These are phyloP conservation scores for Anthracocystis setariae DNA, from an alignment of 1,284 basidiomycete species.

Conservation along the genomic window DNA sequence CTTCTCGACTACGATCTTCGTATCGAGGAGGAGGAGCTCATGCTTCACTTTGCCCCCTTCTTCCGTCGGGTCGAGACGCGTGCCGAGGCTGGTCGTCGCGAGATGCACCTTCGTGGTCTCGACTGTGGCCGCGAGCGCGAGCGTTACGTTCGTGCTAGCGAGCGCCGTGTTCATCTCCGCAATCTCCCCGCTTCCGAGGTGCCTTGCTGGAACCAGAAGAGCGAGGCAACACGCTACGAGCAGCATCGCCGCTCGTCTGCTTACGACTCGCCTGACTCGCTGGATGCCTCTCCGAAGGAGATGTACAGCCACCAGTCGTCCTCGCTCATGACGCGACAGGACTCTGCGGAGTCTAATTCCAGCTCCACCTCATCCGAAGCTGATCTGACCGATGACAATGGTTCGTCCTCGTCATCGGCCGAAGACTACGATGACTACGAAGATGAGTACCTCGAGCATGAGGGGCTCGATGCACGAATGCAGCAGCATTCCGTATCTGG, in stretches of 20 bases:
- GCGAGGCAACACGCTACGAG: slow-evolving; percentile 31
- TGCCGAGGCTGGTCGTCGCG: slow-evolving; percentile 63
- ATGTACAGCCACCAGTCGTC: slow-evolving; percentile 18
- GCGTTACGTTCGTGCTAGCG: slow-evolving; percentile 62
- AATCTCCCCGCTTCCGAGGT: slow-evolving; percentile 62
- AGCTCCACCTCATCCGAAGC: slow-evolving; percentile 60
- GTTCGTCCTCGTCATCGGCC: slow-evolving; percentile 61
- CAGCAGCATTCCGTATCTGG: slow-evolving; percentile 44
- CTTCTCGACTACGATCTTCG: slow-evolving; percentile 68
- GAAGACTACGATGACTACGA: slow-evolving; percentile 65
- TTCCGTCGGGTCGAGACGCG: slow-evolving; percentile 64
- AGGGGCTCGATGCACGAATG: slow-evolving; percentile 49
- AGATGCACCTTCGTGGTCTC: slow-evolving; percentile 65
- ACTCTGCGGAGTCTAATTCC: slow-evolving; percentile 49
- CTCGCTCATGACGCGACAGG: slow-evolving; percentile 55
- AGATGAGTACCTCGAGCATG: slow-evolving; percentile 57
- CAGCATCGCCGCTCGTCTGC: slow-evolving; percentile 39
- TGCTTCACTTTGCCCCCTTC: slow-evolving; percentile 66
- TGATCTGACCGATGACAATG: slow-evolving; percentile 66
- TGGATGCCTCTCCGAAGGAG: slow-evolving; percentile 35
- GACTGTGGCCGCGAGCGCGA: slow-evolving; percentile 65
- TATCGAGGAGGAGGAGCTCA: slow-evolving; percentile 66
- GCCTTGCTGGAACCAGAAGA: slow-evolving; percentile 63
- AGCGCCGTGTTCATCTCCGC: slow-evolving; percentile 62
- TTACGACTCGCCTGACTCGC: slow-evolving; percentile 43